Base-by-base conservation (phyloP, 371 early-diverging fungal genomes). In the Parasitella parasitica region DNA sequence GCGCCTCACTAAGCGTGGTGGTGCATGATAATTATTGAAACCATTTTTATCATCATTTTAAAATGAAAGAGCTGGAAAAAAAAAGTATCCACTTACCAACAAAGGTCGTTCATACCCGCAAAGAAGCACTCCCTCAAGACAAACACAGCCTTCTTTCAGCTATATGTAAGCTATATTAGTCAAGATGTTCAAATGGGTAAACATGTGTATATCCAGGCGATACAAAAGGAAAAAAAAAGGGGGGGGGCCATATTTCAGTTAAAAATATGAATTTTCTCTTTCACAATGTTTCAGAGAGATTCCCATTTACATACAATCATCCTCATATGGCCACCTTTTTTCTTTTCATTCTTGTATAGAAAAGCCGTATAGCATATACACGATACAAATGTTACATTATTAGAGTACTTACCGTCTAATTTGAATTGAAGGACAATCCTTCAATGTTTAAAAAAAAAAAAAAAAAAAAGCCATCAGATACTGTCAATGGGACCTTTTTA, bases 251-350 rank as follows among this genome's bases (percentile, higher is more conserved):
- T 59, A 59, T 58, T 54, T 63, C 68, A 67, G 68, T 63, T 32
- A 63, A 43, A 62, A 59, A 66, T 54, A 63, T 59, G 63, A 67
- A 63, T 59, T 56, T 59, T 67, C 68, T 67, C 63, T 54, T 67
- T 63, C 63, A 63, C 39, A 55, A 18, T 63, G 34, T 58, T 67
- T 67, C 63, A 63, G 63, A 63, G 63, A 63, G 63, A 63, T 63
- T 67, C 63, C 68, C 68, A 63, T 63, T 67, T 67, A n/a, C 59
- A 59, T 63, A 63, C 52, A 54, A 63, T 67, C 63, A 63, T 67
- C 68, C 48, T 57, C 54, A 57, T 57, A 57, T 43, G 43, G 43
- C 41, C 24, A 8, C 8, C 24, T 2, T 46, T 46, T 18, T 22
- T 4, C 7, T 46, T n/a, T n/a, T n/a, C n/a, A n/a, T n/a, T n/a